Evolutionary conservation across 495 filamentous ascomycete species (phyloP).

Genomic region (Sphaerosporella brunnea): DNA sequence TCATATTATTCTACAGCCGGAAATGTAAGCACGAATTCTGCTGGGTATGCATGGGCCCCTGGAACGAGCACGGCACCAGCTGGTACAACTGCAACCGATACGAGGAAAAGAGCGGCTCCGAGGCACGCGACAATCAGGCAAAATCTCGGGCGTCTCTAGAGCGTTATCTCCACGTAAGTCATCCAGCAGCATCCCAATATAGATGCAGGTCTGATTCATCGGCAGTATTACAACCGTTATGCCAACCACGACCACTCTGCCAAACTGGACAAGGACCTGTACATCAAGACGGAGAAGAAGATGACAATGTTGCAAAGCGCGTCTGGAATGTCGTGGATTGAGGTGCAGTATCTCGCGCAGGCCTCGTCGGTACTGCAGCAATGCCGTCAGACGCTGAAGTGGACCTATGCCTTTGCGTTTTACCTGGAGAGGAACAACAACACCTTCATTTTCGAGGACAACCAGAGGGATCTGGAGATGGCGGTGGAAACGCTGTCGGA

Average conservation of each 20-base stretch:
- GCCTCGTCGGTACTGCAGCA: conserved; percentile 89
- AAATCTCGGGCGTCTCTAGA: conserved; percentile 77
- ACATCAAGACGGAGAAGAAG: conserved; percentile 92
- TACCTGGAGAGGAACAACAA: conserved; percentile 89
- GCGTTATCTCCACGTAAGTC: conserved; percentile 46
- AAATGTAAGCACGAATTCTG: conserved; percentile 99
- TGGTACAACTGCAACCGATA: conserved; percentile 99
- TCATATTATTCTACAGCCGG: conserved; percentile 28
- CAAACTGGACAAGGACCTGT: conserved; percentile 90
- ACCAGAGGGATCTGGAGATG: conserved; percentile 94
- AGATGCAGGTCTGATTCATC: too few relatives aligned
- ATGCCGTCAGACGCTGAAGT: conserved; percentile 92
- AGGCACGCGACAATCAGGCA: conserved; percentile 79
- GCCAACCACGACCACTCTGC: conserved; percentile 98
- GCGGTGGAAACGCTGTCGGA: conserved; percentile 87
- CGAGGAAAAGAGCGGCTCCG: conserved; percentile 82
- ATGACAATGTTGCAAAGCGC: conserved; percentile 87
- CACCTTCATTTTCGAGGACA: conserved; percentile 95
- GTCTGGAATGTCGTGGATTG: conserved; percentile 96
- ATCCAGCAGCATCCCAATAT: too few relatives aligned
- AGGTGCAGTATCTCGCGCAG: conserved; percentile 86
- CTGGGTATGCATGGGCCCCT: conserved; percentile 99
- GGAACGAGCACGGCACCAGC: conserved; percentile 97
- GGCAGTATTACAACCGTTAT: conserved; percentile 94
- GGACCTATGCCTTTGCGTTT: conserved; percentile 97